Base-by-base conservation (phyloP, 805 yeast species). In the Cyberlindnera petersonii region DNA sequence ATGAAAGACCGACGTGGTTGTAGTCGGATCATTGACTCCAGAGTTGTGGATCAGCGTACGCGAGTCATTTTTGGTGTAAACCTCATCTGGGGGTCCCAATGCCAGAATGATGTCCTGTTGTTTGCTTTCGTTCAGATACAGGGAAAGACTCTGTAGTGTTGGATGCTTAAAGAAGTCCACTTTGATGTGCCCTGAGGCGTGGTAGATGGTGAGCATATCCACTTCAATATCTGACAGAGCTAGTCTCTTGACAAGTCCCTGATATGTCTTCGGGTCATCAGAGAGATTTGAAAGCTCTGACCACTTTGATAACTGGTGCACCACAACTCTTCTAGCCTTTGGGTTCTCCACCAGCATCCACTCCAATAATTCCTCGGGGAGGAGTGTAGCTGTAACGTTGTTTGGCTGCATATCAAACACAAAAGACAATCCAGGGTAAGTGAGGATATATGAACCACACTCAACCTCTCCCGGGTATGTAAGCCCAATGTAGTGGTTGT, bases 401-500 rank as follows among this genome's bases (percentile, higher is more conserved):
- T 14, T 13, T n/a, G 18, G 24, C 9, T 22, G 32, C 9, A 18
- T 9, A 4, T 22, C 54, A 49, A 77, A 78, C 39, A 63, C 65
- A 57, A 78, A 77, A 0, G 74, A 63, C 4, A 78, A 61, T 0
- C 85, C 85, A 2, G 78, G 75, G 47, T 78, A 78, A 17, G 76
- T 69, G 19, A 78, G 58, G 9, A 66, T 56, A 11, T 55, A 50
- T 15, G 48, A 31, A 4, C 42, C 46, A 1, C 40, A 38, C 31
- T 61, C 55, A 9, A 65, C 47, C 20, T 49, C 55, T 0, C 83
- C 84, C 2, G 81, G 79, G 43, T 72, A 75, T 0, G 84, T 77
- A 2, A 83, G 83, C 0, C 85, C 85, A 52, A 78, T 74, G 2
- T 70, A 62, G 50, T 69, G 72, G 49, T 77, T 75, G 55, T 78